Conservation (phyloP, 768 basidiomycete genomes). For the Termitomyces sp. region DNA sequence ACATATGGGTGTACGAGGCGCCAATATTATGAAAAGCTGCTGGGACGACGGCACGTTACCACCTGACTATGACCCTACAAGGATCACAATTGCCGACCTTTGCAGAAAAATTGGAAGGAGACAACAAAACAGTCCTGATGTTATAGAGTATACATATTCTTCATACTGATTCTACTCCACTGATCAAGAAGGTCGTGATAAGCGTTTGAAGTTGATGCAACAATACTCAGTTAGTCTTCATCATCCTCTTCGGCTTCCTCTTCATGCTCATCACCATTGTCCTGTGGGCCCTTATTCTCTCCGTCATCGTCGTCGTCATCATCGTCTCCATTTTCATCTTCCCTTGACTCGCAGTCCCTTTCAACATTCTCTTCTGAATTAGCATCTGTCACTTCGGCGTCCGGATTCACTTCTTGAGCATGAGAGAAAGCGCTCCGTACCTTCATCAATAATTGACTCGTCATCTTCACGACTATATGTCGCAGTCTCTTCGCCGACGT, state of each 20-base stretch:
- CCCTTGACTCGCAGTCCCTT: neutral
- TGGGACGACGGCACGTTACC: conserved; percentile 81
- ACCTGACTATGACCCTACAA: conserved; percentile 39
- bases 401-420: neutral
- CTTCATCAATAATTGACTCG: neutral
- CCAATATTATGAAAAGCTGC: conserved; percentile 76
- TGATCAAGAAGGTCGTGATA: neutral
- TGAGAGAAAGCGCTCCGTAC: neutral
- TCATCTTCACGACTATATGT: neutral
- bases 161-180: conserved; percentile 3
- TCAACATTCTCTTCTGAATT: neutral
- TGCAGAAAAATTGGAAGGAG: conserved; percentile 29
- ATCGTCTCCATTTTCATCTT: neutral
- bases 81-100: conserved; percentile 36
- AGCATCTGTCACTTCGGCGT: neutral
- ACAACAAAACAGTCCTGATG: conserved; percentile 6
- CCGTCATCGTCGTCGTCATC: conserved; percentile 11
- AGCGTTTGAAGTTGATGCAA: neutral
- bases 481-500: conserved; percentile 8
- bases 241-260: neutral
- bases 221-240: neutral
- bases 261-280: neutral
- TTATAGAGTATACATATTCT: conserved; percentile 2
- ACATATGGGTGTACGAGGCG: conserved; percentile 72
- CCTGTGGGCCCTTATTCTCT: conserved; percentile 3